A percentile compares a stretch with the other conserved stretches of the same genome.
Evolutionary conservation across 2,329 filamentous ascomycete species (phyloP).

Genomic region (Septoria petroselini): DNA sequence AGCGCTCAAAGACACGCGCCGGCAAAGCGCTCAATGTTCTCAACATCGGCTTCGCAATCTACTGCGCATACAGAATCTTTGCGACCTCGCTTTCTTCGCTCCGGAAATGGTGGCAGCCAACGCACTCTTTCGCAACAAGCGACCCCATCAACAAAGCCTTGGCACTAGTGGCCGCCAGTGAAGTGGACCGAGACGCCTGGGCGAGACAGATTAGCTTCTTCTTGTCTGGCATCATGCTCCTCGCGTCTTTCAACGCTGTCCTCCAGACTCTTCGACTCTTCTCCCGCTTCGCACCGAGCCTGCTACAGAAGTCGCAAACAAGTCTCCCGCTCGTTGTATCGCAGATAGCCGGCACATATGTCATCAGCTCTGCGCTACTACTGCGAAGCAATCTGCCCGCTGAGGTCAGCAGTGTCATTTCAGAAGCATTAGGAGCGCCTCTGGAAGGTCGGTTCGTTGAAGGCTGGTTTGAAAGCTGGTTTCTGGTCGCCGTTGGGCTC

Average conservation of each 20-base stretch:
- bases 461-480: conserved; percentile 86
- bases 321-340: conserved; percentile 76
- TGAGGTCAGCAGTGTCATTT: conserved; percentile 73
- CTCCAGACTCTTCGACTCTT: conserved; percentile 84
- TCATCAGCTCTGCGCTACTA: conserved; percentile 74
- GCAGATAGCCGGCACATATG: conserved; percentile 80
- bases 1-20: conserved; percentile 63
- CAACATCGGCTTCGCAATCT: conserved; percentile 69
- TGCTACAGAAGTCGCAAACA: conserved; percentile 71
- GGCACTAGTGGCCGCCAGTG: conserved; percentile 71
- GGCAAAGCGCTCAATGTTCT: conserved; percentile 64
- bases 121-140: conserved; percentile 60
- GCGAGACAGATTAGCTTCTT: conserved; percentile 81
- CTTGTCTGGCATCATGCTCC: conserved; percentile 76
- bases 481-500: conserved; percentile 63
- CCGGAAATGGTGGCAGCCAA: conserved; percentile 52
- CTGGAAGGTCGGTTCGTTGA: conserved; percentile 71
- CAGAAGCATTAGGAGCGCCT: conserved; percentile 72
- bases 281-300: conserved; percentile 66
- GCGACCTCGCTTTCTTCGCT: conserved; percentile 68
- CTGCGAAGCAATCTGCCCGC: conserved; percentile 73
- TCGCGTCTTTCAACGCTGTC: conserved; percentile 76
- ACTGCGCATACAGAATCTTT: conserved; percentile 79
- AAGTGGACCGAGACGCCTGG: conserved; percentile 78
- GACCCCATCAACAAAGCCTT: conserved; percentile 84